Evolutionary conservation across 2,329 filamentous ascomycete genomes (phyloP).

Genomic region (Aureobasidium namibiae): DNA sequence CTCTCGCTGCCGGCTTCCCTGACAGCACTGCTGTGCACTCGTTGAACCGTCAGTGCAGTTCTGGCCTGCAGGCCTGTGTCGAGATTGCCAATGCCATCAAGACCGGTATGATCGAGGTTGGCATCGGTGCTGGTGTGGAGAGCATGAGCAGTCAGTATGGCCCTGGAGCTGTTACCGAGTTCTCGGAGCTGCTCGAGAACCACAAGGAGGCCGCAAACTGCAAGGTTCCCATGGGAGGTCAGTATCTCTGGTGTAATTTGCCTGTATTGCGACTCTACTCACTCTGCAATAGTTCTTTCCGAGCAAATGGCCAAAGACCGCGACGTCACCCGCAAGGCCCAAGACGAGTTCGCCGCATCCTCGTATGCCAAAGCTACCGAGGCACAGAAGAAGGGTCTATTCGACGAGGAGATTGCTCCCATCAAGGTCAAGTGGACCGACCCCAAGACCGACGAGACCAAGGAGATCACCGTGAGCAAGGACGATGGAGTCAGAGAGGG

Average conservation of each 20-base stretch:
- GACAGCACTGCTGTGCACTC: constrained; percentile 75
- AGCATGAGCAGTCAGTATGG: constrained; percentile 93
- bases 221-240: constrained; percentile 60
- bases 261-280: not conserved
- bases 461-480: constrained; percentile 70
- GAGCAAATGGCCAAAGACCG: constrained; percentile 91
- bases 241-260: not conserved
- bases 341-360: constrained; percentile 89
- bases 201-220: constrained; percentile 83
- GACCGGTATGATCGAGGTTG: constrained; percentile 87
- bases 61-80: constrained; percentile 82
- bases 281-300: constrained; percentile 74
- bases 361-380: constrained; percentile 85
- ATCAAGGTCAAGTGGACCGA: constrained; percentile 81
- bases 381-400: constrained; percentile 83
- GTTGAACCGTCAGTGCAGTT: constrained; percentile 91
- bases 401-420: constrained; percentile 84
- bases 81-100: constrained; percentile 92
- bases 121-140: constrained; percentile 90
- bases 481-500: constrained; percentile 84
- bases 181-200: constrained; percentile 78
- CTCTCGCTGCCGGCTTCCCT: constrained; percentile 84
- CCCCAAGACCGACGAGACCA: constrained; percentile 80
- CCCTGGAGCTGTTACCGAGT: constrained; percentile 73
- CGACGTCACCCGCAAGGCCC: constrained; percentile 59